Evolutionary conservation across 2,329 filamentous ascomycete genomes (phyloP).

Genomic region (Aspergillus sojae): DNA sequence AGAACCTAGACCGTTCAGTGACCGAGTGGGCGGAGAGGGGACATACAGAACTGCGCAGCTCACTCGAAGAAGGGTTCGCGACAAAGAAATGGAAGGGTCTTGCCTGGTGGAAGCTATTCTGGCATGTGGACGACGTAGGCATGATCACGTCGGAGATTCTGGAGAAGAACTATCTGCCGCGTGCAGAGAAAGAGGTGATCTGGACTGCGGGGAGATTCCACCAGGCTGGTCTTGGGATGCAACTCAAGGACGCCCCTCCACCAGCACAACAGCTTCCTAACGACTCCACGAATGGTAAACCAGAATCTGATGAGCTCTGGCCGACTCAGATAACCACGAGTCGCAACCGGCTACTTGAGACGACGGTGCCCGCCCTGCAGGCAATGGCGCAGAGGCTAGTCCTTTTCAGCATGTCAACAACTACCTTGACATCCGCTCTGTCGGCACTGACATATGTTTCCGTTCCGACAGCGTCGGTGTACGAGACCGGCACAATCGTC

Average conservation of each 20-base stretch:
- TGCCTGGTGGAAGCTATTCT: conserved; percentile 93
- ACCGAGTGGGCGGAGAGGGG: conserved; percentile 75
- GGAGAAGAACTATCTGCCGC: conserved; percentile 72
- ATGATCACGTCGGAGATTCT: conserved; percentile 82
- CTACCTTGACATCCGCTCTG: conserved; percentile 62
- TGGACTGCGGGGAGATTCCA: conserved; percentile 78
- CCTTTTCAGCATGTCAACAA: conserved; percentile 73
- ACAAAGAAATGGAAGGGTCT: conserved; percentile 78
- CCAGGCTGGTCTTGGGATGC: conserved; percentile 56
- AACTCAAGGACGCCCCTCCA: conserved; percentile 34
- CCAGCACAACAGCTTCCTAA: conserved; percentile 5
- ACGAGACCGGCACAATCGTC: conserved; percentile 62
- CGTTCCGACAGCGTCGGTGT: conserved; percentile 53
- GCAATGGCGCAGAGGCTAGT: conserved; percentile 74
- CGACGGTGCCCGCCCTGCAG: conserved; percentile 71
- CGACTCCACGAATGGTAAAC: not conserved
- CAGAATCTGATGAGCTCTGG: conserved; percentile 56
- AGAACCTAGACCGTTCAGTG: conserved; percentile 61
- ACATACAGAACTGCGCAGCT: conserved; percentile 79
- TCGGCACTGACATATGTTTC: conserved; percentile 60
- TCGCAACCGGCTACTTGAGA: conserved; percentile 66
- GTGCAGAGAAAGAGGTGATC: conserved; percentile 78
- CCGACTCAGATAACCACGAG: conserved; percentile 73
- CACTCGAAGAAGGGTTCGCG: conserved; percentile 76
- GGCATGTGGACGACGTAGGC: conserved; percentile 88